Conservation (phyloP, 164 flowering plant species). For the Cinnamomum micranthum region DNA sequence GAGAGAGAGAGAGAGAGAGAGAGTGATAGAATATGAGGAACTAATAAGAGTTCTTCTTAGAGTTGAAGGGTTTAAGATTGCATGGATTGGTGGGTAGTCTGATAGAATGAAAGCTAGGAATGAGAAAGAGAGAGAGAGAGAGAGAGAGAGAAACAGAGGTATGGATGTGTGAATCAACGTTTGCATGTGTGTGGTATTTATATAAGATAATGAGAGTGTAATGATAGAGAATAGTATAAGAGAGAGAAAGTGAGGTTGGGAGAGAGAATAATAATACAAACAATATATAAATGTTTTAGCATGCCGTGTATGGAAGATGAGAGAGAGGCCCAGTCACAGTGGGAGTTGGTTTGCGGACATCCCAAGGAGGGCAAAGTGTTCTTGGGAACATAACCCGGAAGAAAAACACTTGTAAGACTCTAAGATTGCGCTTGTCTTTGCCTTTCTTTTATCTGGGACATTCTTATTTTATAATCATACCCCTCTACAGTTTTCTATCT, state of each 20-base stretch:
- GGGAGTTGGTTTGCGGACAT: constrained; percentile 51
- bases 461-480: too few relatives aligned
- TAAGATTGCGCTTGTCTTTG: constrained; percentile 26
- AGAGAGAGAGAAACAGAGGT: neutral
- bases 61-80: neutral
- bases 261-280: neutral
- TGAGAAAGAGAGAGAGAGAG: neutral
- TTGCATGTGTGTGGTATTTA: constrained; percentile 38
- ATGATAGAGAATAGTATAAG: neutral
- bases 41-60: neutral
- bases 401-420: constrained; percentile 23
- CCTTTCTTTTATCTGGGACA: neutral
- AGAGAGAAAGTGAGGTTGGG: neutral
- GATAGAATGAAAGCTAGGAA: too few relatives aligned
- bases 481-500: too few relatives aligned
- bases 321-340: neutral
- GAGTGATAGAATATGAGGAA: neutral
- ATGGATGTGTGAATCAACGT: constrained; percentile 7
- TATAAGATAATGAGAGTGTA: constrained; percentile 14
- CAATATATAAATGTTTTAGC: too few relatives aligned
- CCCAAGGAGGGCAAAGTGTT: constrained; percentile 40
- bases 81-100: constrained; percentile 4
- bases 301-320: neutral
- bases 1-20: constrained; percentile 5
- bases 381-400: constrained; percentile 45